Percentiles rank a stretch among this genome's conserved stretches.
These are phyloP conservation scores for Orbilia quercus DNA, from an alignment of 2,329 filamentous ascomycete species.

Conservation along the genomic window DNA sequence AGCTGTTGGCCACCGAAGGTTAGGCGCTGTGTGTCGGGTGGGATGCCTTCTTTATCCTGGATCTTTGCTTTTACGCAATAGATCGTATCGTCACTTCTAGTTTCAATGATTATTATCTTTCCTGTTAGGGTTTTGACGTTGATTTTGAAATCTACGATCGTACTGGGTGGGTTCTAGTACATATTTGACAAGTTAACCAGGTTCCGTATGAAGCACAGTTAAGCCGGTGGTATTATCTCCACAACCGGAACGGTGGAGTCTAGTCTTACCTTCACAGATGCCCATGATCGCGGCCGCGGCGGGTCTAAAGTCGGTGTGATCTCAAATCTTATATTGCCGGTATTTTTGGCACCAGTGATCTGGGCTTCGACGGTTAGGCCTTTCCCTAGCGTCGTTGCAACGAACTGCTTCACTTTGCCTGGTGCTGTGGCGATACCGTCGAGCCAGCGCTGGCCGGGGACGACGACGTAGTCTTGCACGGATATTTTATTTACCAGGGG, in stretches of 20 bases:
- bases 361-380: conserved; percentile 66
- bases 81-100: conserved; percentile 73
- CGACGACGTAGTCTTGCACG: conserved; percentile 65
- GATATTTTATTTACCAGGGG: conserved; percentile 9
- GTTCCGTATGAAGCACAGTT: too few species aligned
- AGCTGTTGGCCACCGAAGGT: conserved; percentile 97
- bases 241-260: too few species aligned
- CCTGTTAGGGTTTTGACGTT: conserved; percentile 85
- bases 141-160: conserved; percentile 73
- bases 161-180: too few species aligned
- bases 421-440: conserved; percentile 63
- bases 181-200: too few species aligned
- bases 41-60: conserved; percentile 97
- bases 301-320: conserved; percentile 62
- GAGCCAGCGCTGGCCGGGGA: conserved; percentile 64
- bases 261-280: too few species aligned
- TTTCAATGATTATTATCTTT: conserved; percentile 73
- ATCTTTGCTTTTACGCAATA: conserved; percentile 96
- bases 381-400: conserved; percentile 65
- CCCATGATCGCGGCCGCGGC: too few species aligned
- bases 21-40: conserved; percentile 92
- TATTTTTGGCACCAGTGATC: conserved; percentile 64
- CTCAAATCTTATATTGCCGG: conserved; percentile 66
- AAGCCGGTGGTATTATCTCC: too few species aligned
- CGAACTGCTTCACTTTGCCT: conserved; percentile 66